Conservation (phyloP, 2,329 filamentous ascomycete species). For the Fusarium mangiferae region DNA sequence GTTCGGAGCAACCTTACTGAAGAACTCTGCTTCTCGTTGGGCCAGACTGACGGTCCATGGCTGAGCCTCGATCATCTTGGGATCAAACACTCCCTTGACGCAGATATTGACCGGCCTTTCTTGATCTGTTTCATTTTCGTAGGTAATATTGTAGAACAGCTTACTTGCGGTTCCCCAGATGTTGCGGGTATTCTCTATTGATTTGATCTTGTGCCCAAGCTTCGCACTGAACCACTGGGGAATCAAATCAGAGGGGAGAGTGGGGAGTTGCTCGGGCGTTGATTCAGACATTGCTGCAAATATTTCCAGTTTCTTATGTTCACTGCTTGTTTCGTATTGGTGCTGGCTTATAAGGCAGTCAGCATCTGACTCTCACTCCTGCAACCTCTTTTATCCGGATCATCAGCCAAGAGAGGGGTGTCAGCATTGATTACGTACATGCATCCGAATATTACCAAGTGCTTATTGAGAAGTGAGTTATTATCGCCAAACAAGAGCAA, state of each 20-base stretch:
- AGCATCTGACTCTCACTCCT: not conserved
- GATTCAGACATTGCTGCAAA: conserved; percentile 4
- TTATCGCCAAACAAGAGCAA: not conserved
- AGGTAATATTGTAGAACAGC: conserved; percentile 44
- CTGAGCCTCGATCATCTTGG: conserved; percentile 44
- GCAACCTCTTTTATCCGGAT: not conserved
- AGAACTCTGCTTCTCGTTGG: conserved; percentile 53
- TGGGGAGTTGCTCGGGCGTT: conserved; percentile 28
- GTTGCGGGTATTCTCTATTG: conserved; percentile 38
- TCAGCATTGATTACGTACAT: conserved; percentile 2
- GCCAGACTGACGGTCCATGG: conserved; percentile 44
- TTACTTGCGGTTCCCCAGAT: conserved; percentile 46
- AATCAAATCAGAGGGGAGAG: conserved; percentile 35
- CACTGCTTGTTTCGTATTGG: not conserved
- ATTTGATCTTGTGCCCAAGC: conserved; percentile 34
- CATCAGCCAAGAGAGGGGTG: not conserved
- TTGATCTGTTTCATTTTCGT: conserved; percentile 37
- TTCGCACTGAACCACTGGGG: conserved; percentile 39
- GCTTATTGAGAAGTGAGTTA: not conserved
- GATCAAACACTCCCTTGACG: conserved; percentile 54
- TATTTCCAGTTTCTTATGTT: not conserved
- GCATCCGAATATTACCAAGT: conserved; percentile 13
- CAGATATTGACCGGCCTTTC: conserved; percentile 42
- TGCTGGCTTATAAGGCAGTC: not conserved
- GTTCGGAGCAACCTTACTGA: conserved; percentile 47